phyloP scores from a whole-genome alignment of 2,329 filamentous ascomycete species.

The Phoma sp. region DNA sequence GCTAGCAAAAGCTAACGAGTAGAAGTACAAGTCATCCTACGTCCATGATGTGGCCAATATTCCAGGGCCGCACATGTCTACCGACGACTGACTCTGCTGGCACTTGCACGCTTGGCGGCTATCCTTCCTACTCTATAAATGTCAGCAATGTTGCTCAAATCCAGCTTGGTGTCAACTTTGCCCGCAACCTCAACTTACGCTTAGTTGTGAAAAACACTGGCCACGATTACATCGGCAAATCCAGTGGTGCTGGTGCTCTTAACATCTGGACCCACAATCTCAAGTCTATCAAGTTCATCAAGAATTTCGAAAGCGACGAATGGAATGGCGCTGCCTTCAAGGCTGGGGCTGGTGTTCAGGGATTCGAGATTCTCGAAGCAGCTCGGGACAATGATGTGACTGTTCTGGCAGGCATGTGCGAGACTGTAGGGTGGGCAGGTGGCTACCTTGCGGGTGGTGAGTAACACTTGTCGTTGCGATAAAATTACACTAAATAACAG shows the following conservation, averaged over 20 bases:
- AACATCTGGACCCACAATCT: slow-evolving; percentile 40
- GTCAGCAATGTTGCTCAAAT: slow-evolving; percentile 24
- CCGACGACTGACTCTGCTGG: slow-evolving; percentile 17
- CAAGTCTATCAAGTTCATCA: slow-evolving; percentile 22
- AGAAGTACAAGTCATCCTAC: slow-evolving; percentile 26
- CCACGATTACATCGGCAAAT: slow-evolving; percentile 29
- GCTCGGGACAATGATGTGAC: slow-evolving; percentile 33
- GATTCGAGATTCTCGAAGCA: slow-evolving; percentile 26
- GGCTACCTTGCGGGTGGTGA: neutral
- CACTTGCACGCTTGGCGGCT: slow-evolving; percentile 23
- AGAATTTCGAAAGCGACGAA: slow-evolving; percentile 13
- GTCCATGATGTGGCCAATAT: slow-evolving; percentile 34
- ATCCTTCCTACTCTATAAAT: slow-evolving; percentile 24
- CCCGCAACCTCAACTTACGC: slow-evolving; percentile 17
- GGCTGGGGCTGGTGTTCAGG: slow-evolving; percentile 33
- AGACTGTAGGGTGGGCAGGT: slow-evolving; percentile 6
- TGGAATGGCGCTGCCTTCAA: slow-evolving; percentile 34
- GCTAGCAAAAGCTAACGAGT: no score
- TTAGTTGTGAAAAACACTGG: slow-evolving; percentile 32
- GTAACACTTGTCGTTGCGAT: neutral
- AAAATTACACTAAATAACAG: neutral
- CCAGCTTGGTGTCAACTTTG: slow-evolving; percentile 27
- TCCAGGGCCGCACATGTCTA: slow-evolving; percentile 33
- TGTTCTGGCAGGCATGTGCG: slow-evolving; percentile 19
- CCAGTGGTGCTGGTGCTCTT: slow-evolving; percentile 32